phyloP scores from a whole-genome alignment of 2,329 filamentous ascomycete species.

The Sporothrix phasma region DNA sequence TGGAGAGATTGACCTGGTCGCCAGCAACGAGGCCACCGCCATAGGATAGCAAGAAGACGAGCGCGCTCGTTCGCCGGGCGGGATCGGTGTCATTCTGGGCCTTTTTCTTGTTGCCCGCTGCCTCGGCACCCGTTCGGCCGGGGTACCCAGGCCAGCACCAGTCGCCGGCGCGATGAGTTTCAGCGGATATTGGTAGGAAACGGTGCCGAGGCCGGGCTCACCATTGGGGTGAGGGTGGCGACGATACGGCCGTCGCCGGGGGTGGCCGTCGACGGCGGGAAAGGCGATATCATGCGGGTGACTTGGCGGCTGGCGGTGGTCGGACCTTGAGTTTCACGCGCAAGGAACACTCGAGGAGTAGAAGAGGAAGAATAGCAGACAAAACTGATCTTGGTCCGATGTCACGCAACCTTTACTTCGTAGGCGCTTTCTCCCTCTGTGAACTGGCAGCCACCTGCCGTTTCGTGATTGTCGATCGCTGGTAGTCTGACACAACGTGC shows the following conservation, averaged over 20 bases:
- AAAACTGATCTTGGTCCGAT: too few relatives aligned
- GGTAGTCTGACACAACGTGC: not conserved
- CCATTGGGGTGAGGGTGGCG: conserved; percentile 62
- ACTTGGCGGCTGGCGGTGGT: not conserved
- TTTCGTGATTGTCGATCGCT: not conserved
- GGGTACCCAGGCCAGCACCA: not conserved
- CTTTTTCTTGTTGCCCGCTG: not conserved
- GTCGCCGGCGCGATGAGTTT: conserved; percentile 75
- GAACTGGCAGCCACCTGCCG: not conserved
- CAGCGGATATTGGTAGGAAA: conserved; percentile 87
- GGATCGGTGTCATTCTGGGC: conserved; percentile 23
- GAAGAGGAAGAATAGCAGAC: not conserved
- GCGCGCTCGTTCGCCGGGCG: conserved; percentile 48
- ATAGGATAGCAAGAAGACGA: conserved; percentile 87
- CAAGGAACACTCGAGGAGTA: not conserved
- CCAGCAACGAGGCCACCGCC: conserved; percentile 87
- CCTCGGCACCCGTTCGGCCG: not conserved
- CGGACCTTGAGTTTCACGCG: not conserved
- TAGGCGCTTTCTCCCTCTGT: not conserved
- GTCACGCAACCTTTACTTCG: too few relatives aligned
- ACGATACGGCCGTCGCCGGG: conserved; percentile 73
- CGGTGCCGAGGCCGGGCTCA: conserved; percentile 58
- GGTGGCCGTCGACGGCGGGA: conserved; percentile 60
- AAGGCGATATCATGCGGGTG: conserved; percentile 53
- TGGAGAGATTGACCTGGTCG: conserved; percentile 65